These are phyloP conservation scores for Hypericum androsaemum DNA, from an alignment of 345 rosid genomes.

Conservation along the genomic window DNA sequence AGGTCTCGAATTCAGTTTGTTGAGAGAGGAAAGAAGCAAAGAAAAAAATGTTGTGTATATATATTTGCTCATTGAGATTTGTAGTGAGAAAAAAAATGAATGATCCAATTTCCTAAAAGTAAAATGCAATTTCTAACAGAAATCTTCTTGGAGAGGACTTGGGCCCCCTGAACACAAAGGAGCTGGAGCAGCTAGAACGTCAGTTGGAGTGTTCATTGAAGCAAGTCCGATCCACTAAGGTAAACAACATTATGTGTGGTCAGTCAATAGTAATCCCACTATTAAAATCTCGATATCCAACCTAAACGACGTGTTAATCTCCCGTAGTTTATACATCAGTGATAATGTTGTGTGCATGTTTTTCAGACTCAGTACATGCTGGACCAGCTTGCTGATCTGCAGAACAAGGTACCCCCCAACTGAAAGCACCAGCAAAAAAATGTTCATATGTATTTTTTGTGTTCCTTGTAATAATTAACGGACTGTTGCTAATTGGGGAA, in stretches of 20 bases:
- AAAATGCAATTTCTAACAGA: slow-evolving; percentile 18
- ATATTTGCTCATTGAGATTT: no score
- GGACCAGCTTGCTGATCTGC: slow-evolving; percentile 41
- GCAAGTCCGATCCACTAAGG: slow-evolving; percentile 74
- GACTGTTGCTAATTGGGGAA: background rate
- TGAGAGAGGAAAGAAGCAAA: no score
- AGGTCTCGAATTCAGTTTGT: no score
- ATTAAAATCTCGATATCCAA: no score
- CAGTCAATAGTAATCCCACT: no score
- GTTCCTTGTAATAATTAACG: background rate
- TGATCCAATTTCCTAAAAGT: no score
- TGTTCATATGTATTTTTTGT: background rate
- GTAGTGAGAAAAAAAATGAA: no score
- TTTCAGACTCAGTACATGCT: slow-evolving; percentile 49
- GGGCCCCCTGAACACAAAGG: slow-evolving; percentile 48
- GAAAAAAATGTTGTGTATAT: no score
- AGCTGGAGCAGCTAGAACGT: slow-evolving; percentile 66
- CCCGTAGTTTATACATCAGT: background rate
- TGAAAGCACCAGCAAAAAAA: background rate
- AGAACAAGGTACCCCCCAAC: slow-evolving; percentile 31
- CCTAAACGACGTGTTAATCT: no score
- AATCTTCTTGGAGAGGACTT: slow-evolving; percentile 84
- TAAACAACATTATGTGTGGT: slow-evolving; percentile 9
- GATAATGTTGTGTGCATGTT: background rate
- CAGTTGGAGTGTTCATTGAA: slow-evolving; percentile 66